These are phyloP conservation scores for Fusarium sp. DNA, from an alignment of 2,329 filamentous ascomycete genomes.

Conservation along the genomic window DNA sequence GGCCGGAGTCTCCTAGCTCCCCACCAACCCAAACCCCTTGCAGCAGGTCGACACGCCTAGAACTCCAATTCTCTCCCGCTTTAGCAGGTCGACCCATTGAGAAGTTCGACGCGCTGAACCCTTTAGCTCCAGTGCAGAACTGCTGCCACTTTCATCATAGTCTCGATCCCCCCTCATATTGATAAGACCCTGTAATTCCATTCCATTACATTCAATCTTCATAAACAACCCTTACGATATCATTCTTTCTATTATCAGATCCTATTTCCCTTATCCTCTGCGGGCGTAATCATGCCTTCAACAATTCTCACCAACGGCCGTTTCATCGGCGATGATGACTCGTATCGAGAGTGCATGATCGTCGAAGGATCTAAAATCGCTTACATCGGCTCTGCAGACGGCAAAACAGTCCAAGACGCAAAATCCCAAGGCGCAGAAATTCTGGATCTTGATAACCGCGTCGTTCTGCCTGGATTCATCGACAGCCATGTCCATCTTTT, in stretches of 20 bases:
- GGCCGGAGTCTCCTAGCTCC: no score
- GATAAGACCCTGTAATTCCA: background rate
- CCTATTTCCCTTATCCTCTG: background rate
- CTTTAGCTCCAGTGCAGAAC: background rate
- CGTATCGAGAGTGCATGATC: slow-evolving; percentile 9
- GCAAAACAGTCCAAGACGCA: background rate
- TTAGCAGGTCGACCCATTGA: background rate
- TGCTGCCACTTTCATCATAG: background rate
- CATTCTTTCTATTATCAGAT: fast-evolving
- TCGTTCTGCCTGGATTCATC: slow-evolving; percentile 58
- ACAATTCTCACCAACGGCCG: background rate
- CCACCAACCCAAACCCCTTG: fast-evolving
- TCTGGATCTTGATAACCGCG: slow-evolving; percentile 43
- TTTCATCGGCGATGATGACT: background rate
- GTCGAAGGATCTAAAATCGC: slow-evolving; percentile 4
- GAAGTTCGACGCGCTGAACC: background rate
- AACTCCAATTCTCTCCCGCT: no score
- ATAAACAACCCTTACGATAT: background rate
- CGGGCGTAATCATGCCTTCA: background rate
- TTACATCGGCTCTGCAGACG: background rate
- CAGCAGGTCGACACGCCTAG: background rate
- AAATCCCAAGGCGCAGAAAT: slow-evolving; percentile 5
- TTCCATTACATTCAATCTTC: background rate
- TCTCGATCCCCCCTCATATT: background rate
- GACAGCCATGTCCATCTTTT: slow-evolving; percentile 62